phyloP scores from a whole-genome alignment of 352 stramenopile species.

The Elongisporangium senticosum region DNA sequence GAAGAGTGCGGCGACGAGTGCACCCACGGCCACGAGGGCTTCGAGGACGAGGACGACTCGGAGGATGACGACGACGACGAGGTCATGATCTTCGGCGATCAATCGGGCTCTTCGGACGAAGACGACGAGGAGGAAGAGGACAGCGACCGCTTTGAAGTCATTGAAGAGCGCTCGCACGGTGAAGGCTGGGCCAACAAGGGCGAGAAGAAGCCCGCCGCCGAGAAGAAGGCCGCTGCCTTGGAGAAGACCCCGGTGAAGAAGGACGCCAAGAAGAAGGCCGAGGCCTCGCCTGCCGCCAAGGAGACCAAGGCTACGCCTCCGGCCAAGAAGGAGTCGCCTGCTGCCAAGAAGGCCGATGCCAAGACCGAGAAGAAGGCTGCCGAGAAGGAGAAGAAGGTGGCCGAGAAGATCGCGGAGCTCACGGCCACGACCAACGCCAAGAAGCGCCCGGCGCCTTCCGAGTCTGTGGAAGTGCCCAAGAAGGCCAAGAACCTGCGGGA shows the following conservation, averaged over 20 bases:
- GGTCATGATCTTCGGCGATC: conserved; percentile 59
- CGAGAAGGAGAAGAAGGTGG: conserved; percentile 49
- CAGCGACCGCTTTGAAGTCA: conserved; percentile 60
- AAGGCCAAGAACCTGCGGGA: conserved; percentile 62
- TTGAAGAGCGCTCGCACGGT: conserved; percentile 65
- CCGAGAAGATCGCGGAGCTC: conserved; percentile 45
- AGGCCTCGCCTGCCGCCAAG: conserved; percentile 17
- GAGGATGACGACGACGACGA: conserved; percentile 42
- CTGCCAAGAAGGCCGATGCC: conserved; percentile 29
- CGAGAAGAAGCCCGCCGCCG: conserved; percentile 18
- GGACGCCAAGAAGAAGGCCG: conserved; percentile 25
- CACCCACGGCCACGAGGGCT: not conserved
- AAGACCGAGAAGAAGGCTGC: conserved; percentile 23
- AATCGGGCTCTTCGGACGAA: conserved; percentile 17
- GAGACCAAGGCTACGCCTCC: conserved; percentile 11
- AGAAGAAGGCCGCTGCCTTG: conserved; percentile 21
- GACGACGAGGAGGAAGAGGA: conserved; percentile 40
- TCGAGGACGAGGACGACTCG: conserved; percentile 27
- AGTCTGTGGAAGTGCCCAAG: conserved; percentile 66
- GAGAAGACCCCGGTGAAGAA: conserved; percentile 23
- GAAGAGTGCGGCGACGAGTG: not conserved
- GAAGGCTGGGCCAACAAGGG: conserved; percentile 25
- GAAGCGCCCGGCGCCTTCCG: conserved; percentile 57
- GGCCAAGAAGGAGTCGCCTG: conserved; percentile 17
- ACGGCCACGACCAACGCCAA: conserved; percentile 39